Evolutionary conservation across 768 basidiomycete species (phyloP), one percentile per base, ranked within the genome.

Genomic region (Favolaschia claudopus): DNA sequence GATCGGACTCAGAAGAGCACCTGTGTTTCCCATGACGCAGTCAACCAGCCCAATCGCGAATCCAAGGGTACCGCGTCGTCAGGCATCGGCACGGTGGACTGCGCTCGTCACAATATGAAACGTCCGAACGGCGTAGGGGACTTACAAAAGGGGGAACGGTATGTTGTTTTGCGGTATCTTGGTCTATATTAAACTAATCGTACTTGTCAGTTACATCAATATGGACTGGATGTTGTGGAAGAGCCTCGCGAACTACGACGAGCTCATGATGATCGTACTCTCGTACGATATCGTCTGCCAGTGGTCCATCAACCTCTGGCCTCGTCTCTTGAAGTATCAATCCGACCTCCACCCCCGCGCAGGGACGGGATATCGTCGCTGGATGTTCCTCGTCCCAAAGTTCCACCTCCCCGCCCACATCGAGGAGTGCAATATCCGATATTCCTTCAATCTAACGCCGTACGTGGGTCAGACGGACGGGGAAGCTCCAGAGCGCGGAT

Each of bases 141-240:
- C 51, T 54, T 67, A 13, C 67, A 64, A 40, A 44, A 47, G 34
- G 66, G 66, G 13, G 66, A 67, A 50, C 37, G 46, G 66, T 64
- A 51, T 10, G 34, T 10, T 17, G 55, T 59, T 60, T 15, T 14
- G 12, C 7, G n/a, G n/a, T n/a, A n/a, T n/a, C n/a, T n/a, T n/a
- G n/a, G n/a, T n/a, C n/a, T n/a, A n/a, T n/a, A n/a, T n/a, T n/a
- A n/a, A n/a, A n/a, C n/a, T n/a, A n/a, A n/a, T n/a, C n/a, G n/a
- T n/a, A n/a, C n/a, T n/a, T n/a, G n/a, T n/a, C n/a, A n/a, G n/a
- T n/a, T n/a, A n/a, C n/a, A n/a, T n/a, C n/a, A n/a, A n/a, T n/a
- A n/a, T n/a, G n/a, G n/a, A n/a, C n/a, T n/a, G n/a, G n/a, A 36
- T 36, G 34, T n/a, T 36, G 12, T 36, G 34, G 34, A 36, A 36